Conservation (phyloP, 805 yeast genomes). For the Monosporozyma siamensis region DNA sequence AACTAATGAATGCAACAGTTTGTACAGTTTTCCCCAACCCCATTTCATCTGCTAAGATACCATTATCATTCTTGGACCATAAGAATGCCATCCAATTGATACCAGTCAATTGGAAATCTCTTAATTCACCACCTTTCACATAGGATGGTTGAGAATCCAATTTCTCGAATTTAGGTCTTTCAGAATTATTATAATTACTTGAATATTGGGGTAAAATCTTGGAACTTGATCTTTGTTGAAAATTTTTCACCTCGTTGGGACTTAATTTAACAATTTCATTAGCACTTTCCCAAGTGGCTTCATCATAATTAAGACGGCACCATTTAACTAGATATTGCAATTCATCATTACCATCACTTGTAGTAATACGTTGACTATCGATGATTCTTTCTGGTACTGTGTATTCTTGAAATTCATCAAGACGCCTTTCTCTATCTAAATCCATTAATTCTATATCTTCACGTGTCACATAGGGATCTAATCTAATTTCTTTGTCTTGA, state of each 20-base stretch:
- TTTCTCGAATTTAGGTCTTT: slow-evolving; percentile 85
- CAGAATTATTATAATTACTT: slow-evolving; percentile 56
- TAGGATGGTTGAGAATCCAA: slow-evolving; percentile 78
- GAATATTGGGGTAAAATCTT: slow-evolving; percentile 77
- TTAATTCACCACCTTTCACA: slow-evolving; percentile 80
- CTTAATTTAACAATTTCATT: slow-evolving; percentile 74
- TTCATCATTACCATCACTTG: slow-evolving; percentile 47
- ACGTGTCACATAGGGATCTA: slow-evolving; percentile 72
- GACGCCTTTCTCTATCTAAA: slow-evolving; percentile 73
- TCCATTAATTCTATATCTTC: slow-evolving; percentile 94
- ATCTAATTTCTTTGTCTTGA: slow-evolving; percentile 64
- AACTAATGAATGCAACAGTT: slow-evolving; percentile 86
- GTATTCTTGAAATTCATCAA: slow-evolving; percentile 77
- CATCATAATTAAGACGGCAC: slow-evolving; percentile 89
- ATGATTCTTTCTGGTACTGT: slow-evolving; percentile 85
- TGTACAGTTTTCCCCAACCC: slow-evolving; percentile 97
- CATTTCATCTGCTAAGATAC: slow-evolving; percentile 97
- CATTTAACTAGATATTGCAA: slow-evolving; percentile 85
- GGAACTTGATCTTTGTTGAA: slow-evolving; percentile 70
- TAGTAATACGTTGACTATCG: slow-evolving; percentile 62
- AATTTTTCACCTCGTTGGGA: slow-evolving; percentile 74
- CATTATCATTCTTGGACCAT: slow-evolving; percentile 96
- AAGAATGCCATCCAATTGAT: slow-evolving; percentile 98
- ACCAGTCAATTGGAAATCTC: slow-evolving; percentile 97
- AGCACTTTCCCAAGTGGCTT: slow-evolving; percentile 95